Evolutionary conservation across 352 stramenopile species (phyloP), one percentile per base, ranked within the genome.

Genomic region (Globisporangium barbulae): DNA sequence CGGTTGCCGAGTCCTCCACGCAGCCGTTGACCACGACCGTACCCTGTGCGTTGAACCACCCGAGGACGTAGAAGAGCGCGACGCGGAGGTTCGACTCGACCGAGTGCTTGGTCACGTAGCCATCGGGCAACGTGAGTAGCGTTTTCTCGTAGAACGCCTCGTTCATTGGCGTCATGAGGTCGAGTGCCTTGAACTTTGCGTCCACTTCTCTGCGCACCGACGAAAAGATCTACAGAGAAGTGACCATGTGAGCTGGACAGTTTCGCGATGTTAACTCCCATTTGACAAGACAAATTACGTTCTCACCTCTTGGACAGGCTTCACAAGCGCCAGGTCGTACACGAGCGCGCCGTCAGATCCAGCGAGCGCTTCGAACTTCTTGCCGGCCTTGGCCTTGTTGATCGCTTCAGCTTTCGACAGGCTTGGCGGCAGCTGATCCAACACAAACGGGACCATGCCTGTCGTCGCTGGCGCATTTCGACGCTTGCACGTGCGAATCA

Each of bases 371-470:
- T 98, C 93, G 30, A 89, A 78, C 0, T 79, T 67, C 74, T 98
- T 98, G 57, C 89, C 92, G 19, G 86, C 72, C 49, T 70, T 78
- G 22, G 95, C 89, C 59, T 85, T 90, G 28, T 79, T 68, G 77
- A 98, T 91, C 0, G 84, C 87, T 25, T 78, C 74, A 17, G 67
- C 75, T 61, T 90, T 89, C 13, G 77, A 74, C 44, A 90, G 62
- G 6, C 65, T 72, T 2, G 78, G 57, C 54, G 97, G 90, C 19
- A 97, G 75, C 65, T 97, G 88, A 35, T 97, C 82, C 1, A 97
- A 90, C 63, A 99, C 98, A 53, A 97, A 91, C 3, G 96, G 94
- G 12, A 96, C 91, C 96, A 99, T 99, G 17, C 97, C 97, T 15
- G 94, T 97, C 76, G 98, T 99, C 17, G 96, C 94, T 37, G 94